Percentiles rank a stretch among this genome's conserved stretches.
Conservation (phyloP, 2,329 filamentous ascomycete species). For the Talaromyces sp. region DNA sequence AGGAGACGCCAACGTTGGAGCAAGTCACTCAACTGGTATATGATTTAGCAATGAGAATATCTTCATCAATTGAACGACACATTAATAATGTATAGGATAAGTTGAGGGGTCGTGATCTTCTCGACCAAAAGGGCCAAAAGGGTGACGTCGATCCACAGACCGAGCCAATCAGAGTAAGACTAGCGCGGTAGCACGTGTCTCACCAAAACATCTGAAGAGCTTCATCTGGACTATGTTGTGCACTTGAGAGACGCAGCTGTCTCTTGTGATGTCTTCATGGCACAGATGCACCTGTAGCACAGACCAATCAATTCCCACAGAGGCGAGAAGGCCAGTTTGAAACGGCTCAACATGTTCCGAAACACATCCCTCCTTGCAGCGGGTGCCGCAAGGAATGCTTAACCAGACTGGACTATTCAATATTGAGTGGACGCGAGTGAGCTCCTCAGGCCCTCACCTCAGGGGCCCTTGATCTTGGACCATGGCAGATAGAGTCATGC, state of each 20-base stretch:
- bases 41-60: not conserved
- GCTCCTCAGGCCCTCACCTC: not conserved
- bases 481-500: not conserved
- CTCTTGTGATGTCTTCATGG: not conserved
- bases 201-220: not conserved
- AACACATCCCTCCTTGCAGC: conserved; percentile 17
- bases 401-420: conserved; percentile 3
- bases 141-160: conserved; percentile 10
- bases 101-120: not conserved
- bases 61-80: not conserved
- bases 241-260: not conserved
- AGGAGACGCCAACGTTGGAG: not conserved
- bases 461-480: not conserved
- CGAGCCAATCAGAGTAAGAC: conserved; percentile 6
- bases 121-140: not conserved
- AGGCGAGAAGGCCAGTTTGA: not conserved
- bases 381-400: conserved; percentile 12
- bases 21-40: not conserved
- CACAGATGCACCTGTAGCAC: not conserved
- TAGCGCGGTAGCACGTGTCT: not conserved
- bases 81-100: not conserved
- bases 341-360: not conserved
- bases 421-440: not conserved
- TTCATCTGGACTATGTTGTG: not conserved
- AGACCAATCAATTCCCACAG: not conserved